Evolutionary conservation across 139 green algal genomes (phyloP).

Genomic region (Haematococcus lacustris): DNA sequence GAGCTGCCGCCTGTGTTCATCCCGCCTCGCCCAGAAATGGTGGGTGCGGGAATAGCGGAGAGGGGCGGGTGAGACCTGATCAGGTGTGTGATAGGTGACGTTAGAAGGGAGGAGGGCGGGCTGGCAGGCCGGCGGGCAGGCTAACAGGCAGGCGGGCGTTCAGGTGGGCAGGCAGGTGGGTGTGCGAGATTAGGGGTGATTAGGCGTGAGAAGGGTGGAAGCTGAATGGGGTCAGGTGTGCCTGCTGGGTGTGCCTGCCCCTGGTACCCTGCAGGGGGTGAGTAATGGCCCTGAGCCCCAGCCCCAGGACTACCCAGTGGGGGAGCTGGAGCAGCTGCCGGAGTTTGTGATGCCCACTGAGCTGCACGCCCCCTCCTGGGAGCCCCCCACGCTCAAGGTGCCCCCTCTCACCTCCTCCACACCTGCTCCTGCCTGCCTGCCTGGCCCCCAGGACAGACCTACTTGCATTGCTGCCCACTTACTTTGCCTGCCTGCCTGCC

Average conservation of each 20-base stretch:
- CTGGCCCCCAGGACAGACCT: not conserved
- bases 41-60: no score
- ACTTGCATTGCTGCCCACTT: not conserved
- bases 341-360: slow-evolving; percentile 12
- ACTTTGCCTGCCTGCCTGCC: not conserved
- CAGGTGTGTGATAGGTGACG: no score
- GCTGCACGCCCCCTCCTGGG: not conserved
- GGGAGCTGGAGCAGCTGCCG: slow-evolving; percentile 29
- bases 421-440: not conserved
- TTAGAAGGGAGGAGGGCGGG: no score
- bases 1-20: slow-evolving; percentile 43
- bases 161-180: no score
- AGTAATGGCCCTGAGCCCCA: slow-evolving; percentile 25
- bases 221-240: no score
- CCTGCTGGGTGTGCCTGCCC: no score
- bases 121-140: no score
- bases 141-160: no score
- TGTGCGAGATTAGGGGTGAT: no score
- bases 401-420: not conserved
- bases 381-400: slow-evolving; percentile 2
- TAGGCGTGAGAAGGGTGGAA: no score
- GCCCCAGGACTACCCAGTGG: slow-evolving; percentile 20
- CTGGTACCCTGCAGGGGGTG: no score
- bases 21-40: slow-evolving; percentile 28
- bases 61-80: no score